These are phyloP conservation scores for Trametes pubescens DNA, from an alignment of 1,284 basidiomycete genomes.

Conservation along the genomic window DNA sequence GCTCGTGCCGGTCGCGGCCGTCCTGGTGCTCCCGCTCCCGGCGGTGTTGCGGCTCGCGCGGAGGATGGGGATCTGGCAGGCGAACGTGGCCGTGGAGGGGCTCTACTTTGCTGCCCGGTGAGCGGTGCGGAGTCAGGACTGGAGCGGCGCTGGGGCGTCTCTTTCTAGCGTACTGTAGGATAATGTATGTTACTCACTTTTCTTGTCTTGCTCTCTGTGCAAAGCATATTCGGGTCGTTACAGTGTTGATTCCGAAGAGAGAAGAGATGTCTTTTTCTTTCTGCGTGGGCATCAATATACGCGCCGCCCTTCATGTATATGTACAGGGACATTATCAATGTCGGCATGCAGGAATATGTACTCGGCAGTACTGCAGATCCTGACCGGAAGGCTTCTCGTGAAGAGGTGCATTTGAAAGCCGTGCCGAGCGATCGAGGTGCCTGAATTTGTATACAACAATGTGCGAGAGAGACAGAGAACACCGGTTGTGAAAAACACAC, in stretches of 20 bases:
- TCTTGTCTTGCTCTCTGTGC: background rate
- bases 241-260: too few species aligned
- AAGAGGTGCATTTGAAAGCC: constrained; percentile 1
- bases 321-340: too few species aligned
- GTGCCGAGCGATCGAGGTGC: background rate
- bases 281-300: too few species aligned
- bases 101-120: constrained; percentile 52
- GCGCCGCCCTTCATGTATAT: too few species aligned
- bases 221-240: too few species aligned
- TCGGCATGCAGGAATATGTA: too few species aligned
- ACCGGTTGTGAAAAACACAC: background rate
- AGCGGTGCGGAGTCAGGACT: constrained; percentile 5
- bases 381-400: background rate
- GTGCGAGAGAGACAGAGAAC: background rate
- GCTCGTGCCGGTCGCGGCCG: constrained; percentile 63
- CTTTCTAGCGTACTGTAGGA: constrained; percentile 22
- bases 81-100: constrained; percentile 80
- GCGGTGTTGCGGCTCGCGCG: constrained; percentile 68
- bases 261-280: too few species aligned
- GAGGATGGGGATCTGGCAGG: constrained; percentile 79
- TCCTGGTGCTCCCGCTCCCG: constrained; percentile 71
- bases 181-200: constrained; percentile 20
- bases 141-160: background rate
- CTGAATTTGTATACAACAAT: background rate
- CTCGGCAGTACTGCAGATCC: too few species aligned